A percentile compares a stretch with the other conserved stretches of the same genome.
Evolutionary conservation across 2,329 filamentous ascomycete species (phyloP).

Genomic region (Macroventuria anomochaeta): DNA sequence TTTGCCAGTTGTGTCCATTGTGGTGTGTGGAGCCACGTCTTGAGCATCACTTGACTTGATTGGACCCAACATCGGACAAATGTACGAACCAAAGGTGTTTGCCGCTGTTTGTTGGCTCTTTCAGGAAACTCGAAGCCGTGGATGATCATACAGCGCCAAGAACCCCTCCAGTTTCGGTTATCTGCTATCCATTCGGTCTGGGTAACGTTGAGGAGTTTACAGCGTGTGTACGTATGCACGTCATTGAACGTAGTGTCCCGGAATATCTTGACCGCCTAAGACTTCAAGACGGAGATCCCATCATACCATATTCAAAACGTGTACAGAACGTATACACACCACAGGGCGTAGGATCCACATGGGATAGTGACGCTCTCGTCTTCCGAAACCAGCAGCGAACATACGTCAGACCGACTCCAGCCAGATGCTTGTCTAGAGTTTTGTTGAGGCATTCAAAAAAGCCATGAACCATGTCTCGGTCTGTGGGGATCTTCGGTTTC

Average conservation of each 20-base stretch:
- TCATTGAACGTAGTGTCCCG: neutral
- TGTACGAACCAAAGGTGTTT: neutral
- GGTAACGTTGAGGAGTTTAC: neutral
- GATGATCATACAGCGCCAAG: neutral
- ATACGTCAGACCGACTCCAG: neutral
- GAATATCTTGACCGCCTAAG: neutral
- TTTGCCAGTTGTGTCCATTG: neutral
- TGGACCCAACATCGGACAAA: neutral
- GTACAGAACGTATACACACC: neutral
- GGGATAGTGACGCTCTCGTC: neutral
- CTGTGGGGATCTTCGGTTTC: neutral
- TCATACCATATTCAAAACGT: neutral
- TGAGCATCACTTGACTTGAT: neutral
- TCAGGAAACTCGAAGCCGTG: slow-evolving; percentile 1
- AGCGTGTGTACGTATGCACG: neutral
- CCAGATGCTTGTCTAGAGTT: neutral
- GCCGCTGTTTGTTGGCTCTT: neutral
- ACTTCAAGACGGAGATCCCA: neutral
- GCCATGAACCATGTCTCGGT: neutral
- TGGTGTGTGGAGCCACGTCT: slow-evolving; percentile 2
- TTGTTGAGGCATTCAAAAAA: neutral
- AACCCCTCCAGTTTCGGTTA: neutral
- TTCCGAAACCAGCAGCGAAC: neutral
- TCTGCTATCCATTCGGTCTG: neutral
- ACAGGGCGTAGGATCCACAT: neutral